Evolutionary conservation across 2,329 filamentous ascomycete species (phyloP), one percentile per base, ranked within the genome.

Genomic region (Alternaria ethzedia): DNA sequence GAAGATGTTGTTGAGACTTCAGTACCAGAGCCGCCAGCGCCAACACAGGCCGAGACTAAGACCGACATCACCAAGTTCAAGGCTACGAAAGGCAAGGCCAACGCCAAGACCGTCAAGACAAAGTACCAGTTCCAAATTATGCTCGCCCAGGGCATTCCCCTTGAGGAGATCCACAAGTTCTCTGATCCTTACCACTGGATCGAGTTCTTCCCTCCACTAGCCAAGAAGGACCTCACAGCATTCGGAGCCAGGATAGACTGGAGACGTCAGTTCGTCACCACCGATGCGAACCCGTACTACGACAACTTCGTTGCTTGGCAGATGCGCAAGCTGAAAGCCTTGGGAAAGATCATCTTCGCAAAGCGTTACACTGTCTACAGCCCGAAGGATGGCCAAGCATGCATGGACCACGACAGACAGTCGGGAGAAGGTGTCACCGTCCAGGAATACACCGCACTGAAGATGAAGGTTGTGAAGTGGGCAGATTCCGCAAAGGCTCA

Each of bases 71-170:
- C 92, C 72, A 98, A 98, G 82, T 98, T 98, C 83, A 89, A 88
- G 46, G 76, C 79, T 10, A 91, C 92, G 57, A 97, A 94, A 82
- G 75, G 79, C 82, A 98, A 99, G 84, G 93, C 92, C 45, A 90
- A 90, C 10, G 90, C 93, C 30, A 98, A 98, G 85, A 90, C 92
- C 0, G 90, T 94, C 74, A 96, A 96, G 83, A 89, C 93, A 82
- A 97, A 97, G 83, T 98, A 98, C 81, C 93, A 97, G 79, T 96
- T 94, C 82, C 91, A 95, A 83, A 97, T 97, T 73, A 96, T 97
- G 94, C 84, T 94, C 75, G 91, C 95, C 6, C 88, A 97, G 67
- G 96, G 95, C 36, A 93, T 98, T 49, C 92, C 94, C 0, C 83
- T 89, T 52, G 88, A 95, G 73, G 94, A 99, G 69, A 97, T 99